phyloP scores from a whole-genome alignment of 2,329 filamentous ascomycete species.

The Thielaviopsis ethacetica region DNA sequence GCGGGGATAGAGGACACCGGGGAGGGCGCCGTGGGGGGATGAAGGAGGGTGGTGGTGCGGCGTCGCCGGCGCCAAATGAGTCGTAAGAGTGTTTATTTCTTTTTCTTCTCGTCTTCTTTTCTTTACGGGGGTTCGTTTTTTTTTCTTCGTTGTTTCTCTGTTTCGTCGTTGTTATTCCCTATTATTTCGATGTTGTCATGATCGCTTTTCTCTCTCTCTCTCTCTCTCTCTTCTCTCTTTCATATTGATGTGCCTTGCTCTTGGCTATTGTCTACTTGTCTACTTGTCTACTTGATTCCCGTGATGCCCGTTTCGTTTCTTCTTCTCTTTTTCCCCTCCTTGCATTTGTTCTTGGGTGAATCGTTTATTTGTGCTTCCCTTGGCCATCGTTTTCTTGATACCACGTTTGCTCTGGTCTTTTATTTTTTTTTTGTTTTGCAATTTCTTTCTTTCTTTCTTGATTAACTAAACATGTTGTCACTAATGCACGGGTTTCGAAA shows the following conservation, averaged over 20 bases:
- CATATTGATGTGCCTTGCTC: not conserved
- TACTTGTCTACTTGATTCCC: not conserved
- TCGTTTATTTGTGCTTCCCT: not conserved
- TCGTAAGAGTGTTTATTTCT: conserved; percentile 12
- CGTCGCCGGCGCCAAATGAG: conserved; percentile 32
- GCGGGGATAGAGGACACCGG: conserved; percentile 34
- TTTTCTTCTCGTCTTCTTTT: conserved; percentile 1
- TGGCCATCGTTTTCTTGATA: not conserved
- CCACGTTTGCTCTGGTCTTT: not conserved
- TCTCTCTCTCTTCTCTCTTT: not conserved
- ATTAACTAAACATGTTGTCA: not conserved
- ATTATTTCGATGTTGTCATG: not conserved
- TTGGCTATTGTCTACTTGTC: not conserved
- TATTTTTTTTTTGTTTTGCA: not conserved
- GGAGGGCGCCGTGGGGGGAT: conserved; percentile 37
- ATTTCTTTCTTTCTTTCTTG: not conserved
- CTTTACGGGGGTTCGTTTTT: not conserved
- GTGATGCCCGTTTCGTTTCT: not conserved
- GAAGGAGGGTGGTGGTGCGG: conserved; percentile 40
- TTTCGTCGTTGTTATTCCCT: not conserved
- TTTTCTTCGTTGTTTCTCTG: not conserved
- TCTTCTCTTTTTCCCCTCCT: too few relatives aligned
- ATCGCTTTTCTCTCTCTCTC: not conserved
- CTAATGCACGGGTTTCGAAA: too few relatives aligned
- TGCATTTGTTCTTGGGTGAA: not conserved